Evolutionary conservation across 768 basidiomycete species (phyloP), one percentile per base, ranked within the genome.

Genomic region (Amanita pallidorosea): DNA sequence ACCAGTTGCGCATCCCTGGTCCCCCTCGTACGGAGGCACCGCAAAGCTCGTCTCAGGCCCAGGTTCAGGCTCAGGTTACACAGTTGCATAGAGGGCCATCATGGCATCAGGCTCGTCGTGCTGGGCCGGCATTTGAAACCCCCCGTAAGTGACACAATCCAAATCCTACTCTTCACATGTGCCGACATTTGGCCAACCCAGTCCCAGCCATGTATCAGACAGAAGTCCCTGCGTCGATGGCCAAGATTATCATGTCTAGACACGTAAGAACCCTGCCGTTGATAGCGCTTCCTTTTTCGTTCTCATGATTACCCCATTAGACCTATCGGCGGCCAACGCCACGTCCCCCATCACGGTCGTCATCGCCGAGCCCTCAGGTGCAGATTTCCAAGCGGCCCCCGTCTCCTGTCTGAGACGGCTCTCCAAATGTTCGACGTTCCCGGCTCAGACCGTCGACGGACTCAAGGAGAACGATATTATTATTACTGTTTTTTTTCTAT

Each of bases 181-280:
- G 18, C 15, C 29, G 43, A 43, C 35, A 47, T 47, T 23, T 37
- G 47, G 12, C 31, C 20, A n/a, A 7, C 27, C 31, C 47, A 68
- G 64, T 61, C 40, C 65, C 67, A 7, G 60, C 66, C 13, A 51
- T 67, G 35, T 68, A 67, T 52, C 56, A 66, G 54, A 52, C 62
- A 20, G 63, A 65, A 23, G 60, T 62, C 12, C 67, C 67, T 17
- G 64, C 62, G 7, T 66, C 65, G 1, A 68, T 68, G 67, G 67
- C 67, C 9, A 68, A 68, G 50, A 65, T 68, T 58, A 68, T 68
- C 57, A 68, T 68, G 67, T 66, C 65, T 31, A 57, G 66, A 54
- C 67, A 68, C 58, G 63, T 65, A 53, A 45, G 63, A 56, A 7
- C n/a, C 8, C 7, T 17, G 25, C 23, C 42, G 13, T 29, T 18